Evolutionary conservation across 345 rosid genomes (phyloP).

Genomic region (Ricinus communis): DNA sequence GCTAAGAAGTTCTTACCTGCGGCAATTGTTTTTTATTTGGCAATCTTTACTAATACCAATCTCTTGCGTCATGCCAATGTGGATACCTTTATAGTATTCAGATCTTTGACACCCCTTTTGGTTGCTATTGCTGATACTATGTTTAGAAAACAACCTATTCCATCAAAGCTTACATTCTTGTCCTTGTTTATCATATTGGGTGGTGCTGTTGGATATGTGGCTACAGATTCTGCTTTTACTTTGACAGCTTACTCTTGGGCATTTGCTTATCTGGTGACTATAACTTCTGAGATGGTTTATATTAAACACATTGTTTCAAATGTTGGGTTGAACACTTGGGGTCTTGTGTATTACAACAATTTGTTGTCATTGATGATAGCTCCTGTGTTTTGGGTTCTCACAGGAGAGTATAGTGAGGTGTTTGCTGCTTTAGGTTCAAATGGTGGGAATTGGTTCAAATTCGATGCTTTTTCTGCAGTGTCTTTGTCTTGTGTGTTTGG

Average conservation of each 20-base stretch:
- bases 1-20: conserved; percentile 98
- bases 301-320: conserved; percentile 93
- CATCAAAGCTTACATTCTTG: conserved; percentile 71
- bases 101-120: conserved; percentile 90
- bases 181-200: conserved; percentile 68
- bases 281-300: conserved; percentile 95
- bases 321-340: conserved; percentile 97
- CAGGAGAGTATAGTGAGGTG: conserved; percentile 74
- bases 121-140: conserved; percentile 87
- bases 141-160: conserved; percentile 80
- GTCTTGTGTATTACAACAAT: conserved; percentile 86
- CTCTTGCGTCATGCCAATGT: conserved; percentile 97
- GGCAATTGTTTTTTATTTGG: conserved; percentile 85
- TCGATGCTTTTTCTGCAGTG: conserved; percentile 62
- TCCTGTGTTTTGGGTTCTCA: conserved; percentile 84
- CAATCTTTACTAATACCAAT: conserved; percentile 93
- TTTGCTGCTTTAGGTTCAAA: conserved; percentile 55
- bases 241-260: conserved; percentile 96
- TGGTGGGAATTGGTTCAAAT: conserved; percentile 56
- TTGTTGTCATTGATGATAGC: conserved; percentile 85
- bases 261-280: conserved; percentile 79
- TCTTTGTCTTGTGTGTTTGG: conserved; percentile 89
- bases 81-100: conserved; percentile 88
- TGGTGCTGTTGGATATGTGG: conserved; percentile 94
- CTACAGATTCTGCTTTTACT: conserved; percentile 80